Conservation (phyloP, 202 grass and related monocot genomes). For the Bolboschoenoplectus hybrid region DNA sequence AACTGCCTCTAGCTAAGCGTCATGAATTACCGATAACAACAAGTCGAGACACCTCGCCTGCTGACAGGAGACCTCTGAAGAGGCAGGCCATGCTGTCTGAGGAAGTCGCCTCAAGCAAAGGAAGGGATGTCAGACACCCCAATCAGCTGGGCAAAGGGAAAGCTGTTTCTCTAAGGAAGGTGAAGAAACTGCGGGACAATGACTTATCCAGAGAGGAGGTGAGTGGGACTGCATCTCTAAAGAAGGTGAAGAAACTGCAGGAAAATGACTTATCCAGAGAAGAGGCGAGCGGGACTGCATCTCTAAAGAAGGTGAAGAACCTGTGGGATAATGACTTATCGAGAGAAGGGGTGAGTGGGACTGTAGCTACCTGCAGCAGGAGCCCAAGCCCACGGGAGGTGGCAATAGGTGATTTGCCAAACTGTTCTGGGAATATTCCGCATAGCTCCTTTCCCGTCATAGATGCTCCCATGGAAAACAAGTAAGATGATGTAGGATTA, state of each 20-base stretch:
- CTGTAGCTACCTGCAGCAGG: conserved; percentile 7
- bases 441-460: conserved; percentile 62
- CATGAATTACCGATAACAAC: background rate
- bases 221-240: background rate
- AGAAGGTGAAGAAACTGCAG: background rate
- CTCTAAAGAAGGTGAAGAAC: conserved; percentile 15
- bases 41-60: background rate
- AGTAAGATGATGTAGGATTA: conserved; percentile 49
- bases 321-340: background rate
- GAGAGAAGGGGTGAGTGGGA: background rate
- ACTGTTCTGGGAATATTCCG: conserved; percentile 33
- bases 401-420: conserved; percentile 36
- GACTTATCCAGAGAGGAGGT: conserved; percentile 9
- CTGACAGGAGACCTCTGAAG: conserved; percentile 21
- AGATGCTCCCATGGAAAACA: conserved; percentile 56
- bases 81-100: background rate
- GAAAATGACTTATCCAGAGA: conserved; percentile 8
- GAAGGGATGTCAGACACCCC: background rate
- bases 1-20: background rate
- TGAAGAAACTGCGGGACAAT: background rate
- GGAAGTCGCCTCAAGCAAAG: conserved; percentile 22
- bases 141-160: background rate
- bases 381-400: conserved; percentile 21
- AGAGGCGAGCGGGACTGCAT: background rate
- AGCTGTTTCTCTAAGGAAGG: background rate